Base-by-base conservation (phyloP, 2,329 filamentous ascomycete genomes). In the Exserohilum turcica region DNA sequence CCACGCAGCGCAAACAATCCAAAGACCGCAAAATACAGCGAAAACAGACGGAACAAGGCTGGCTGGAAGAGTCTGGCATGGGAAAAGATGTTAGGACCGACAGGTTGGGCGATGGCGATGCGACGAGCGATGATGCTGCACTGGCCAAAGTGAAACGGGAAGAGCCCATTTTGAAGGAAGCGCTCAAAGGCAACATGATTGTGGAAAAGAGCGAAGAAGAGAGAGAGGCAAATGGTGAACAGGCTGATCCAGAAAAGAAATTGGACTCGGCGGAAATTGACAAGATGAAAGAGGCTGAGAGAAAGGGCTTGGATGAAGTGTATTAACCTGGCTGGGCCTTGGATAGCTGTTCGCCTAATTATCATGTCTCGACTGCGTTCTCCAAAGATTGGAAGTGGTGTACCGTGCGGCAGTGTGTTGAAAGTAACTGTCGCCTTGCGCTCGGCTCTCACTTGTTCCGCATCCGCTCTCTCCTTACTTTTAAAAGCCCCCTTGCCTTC, bases 1-100 rank as follows among this genome's bases (percentile, higher is more conserved):
- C 70, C 2, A 67, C 64, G 27, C 66, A 68, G 36, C 53, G 72
- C 8, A 70, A 71, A 45, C 59, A 68, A 42, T 70, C 65, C 31
- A 72, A 70, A 37, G 72, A 74, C 38, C 65, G 65, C 12, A 76
- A 76, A 47, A 61, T 73, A 0, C 64, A 65, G 16, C 65, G 70
- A 24, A 68, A 63, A 45, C 65, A 68, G 54, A 68, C 67, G 0
- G 71, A 74, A 52, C 67, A 73, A 47, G 66, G 64, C 7, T 81
- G 79, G 79, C 74, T 74, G 43, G 67, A 70, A 15, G 77, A 81
- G 58, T 78, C 76, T 27, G 79, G 79, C 1, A 80, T 82, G 78
- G 76, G 76, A 0, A 60, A 56, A 2, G 78, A 78, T 2, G 70
- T 71, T 16, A 65, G 72, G 32, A 79, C 79, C 0, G 78, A 82